A percentile compares a stretch with the other conserved stretches of the same genome.
Evolutionary conservation across 1,284 basidiomycete genomes (phyloP).

Genomic region (Naganishia albida): DNA sequence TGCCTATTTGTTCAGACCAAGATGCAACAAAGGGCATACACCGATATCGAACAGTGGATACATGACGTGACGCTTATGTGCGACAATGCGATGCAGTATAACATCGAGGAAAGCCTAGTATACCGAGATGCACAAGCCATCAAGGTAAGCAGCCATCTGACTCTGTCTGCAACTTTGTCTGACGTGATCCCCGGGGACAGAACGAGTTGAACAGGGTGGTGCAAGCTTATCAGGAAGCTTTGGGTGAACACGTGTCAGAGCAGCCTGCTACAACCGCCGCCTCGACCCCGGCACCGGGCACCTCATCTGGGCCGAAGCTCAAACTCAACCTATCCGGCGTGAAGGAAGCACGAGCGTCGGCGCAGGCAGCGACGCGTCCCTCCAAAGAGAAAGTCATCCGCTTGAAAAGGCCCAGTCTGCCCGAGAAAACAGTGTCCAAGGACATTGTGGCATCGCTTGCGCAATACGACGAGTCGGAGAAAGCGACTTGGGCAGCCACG

Average conservation of each 20-base stretch:
- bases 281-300: neutral
- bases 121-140: constrained; percentile 76
- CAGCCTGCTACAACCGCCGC: neutral
- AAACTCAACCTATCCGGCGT: constrained; percentile 11
- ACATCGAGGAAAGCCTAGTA: constrained; percentile 79
- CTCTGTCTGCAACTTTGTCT: neutral
- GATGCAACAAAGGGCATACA: constrained; percentile 67
- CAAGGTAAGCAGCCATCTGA: constrained; percentile 55
- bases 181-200: constrained; percentile 17
- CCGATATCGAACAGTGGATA: constrained; percentile 68
- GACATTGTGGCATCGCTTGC: constrained; percentile 47
- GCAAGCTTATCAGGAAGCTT: constrained; percentile 23
- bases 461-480: constrained; percentile 47
- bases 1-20: constrained; percentile 53
- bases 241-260: neutral
- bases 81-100: constrained; percentile 86
- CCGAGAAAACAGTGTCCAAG: constrained; percentile 47
- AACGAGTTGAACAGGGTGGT: neutral
- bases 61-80: constrained; percentile 84
- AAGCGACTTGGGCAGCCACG: constrained; percentile 45
- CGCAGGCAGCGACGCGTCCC: neutral
- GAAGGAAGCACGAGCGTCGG: constrained; percentile 11
- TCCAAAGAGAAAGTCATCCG: constrained; percentile 7
- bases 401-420: constrained; percentile 44
- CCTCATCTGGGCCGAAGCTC: constrained; percentile 7